Conservation (phyloP, 2,329 filamentous ascomycete species). For the Aspergillus pseudoterreus region DNA sequence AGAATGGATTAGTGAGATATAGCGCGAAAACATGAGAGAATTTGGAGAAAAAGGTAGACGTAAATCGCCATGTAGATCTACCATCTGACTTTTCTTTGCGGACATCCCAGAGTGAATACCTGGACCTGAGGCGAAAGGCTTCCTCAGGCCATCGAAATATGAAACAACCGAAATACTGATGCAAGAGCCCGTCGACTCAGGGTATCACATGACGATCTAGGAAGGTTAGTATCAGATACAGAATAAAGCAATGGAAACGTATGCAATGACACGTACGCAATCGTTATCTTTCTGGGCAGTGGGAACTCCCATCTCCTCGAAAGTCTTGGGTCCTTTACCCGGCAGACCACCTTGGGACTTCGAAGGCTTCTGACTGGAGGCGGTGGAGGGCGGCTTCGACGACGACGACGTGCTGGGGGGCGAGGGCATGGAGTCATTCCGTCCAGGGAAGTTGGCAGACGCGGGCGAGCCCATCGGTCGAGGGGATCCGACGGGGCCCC, state of each 20-base stretch:
- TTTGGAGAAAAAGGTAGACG: background rate
- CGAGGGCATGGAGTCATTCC: conserved; percentile 27
- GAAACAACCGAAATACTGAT: conserved; percentile 14
- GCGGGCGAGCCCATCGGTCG: conserved; percentile 27
- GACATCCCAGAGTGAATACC: background rate
- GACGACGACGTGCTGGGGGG: conserved; percentile 37
- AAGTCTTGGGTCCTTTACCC: conserved; percentile 83
- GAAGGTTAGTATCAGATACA: conserved; percentile 8
- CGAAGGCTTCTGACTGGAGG: conserved; percentile 33
- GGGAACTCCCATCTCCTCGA: conserved; percentile 97
- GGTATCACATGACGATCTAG: conserved; percentile 43
- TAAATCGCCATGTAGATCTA: background rate
- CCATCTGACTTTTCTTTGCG: background rate
- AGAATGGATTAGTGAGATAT: background rate
- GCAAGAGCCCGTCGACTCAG: conserved; percentile 13
- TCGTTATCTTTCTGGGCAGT: conserved; percentile 78
- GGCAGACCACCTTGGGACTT: conserved; percentile 38
- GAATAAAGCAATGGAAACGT: background rate
- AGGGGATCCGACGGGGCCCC: conserved; percentile 23
- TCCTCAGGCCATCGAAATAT: conserved; percentile 12
- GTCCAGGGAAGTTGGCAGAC: conserved; percentile 31
- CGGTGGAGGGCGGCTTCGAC: conserved; percentile 32
- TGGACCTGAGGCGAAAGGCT: background rate
- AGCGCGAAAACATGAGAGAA: background rate
- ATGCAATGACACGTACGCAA: conserved; percentile 60